A percentile compares a stretch with the other conserved stretches of the same genome.
Conservation (phyloP, 1,284 basidiomycete species). For the Coriolopsis trogii region DNA sequence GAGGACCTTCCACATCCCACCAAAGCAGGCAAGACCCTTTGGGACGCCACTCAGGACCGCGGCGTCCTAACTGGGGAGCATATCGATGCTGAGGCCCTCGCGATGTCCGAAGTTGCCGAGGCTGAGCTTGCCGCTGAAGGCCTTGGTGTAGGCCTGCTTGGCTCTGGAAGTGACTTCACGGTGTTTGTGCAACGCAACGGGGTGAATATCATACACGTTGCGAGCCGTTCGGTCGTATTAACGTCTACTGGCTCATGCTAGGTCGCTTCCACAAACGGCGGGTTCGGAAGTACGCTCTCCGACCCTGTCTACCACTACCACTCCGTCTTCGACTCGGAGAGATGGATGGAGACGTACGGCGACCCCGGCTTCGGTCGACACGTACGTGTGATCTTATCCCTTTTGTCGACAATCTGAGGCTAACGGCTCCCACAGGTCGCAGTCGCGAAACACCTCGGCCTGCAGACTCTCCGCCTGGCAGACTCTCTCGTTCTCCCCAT, state of each 20-base stretch:
- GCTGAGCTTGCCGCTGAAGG: conserved; percentile 28
- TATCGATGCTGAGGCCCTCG: conserved; percentile 31
- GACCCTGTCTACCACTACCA: conserved; percentile 79
- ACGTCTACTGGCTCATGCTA: conserved; percentile 21
- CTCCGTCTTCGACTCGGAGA: conserved; percentile 74
- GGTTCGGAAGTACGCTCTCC: conserved; percentile 47
- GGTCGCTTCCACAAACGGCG: conserved; percentile 53
- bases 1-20: conserved; percentile 70
- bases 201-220: conserved; percentile 31
- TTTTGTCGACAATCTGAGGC: not conserved
- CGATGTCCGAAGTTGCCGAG: conserved; percentile 28
- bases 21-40: conserved; percentile 52
- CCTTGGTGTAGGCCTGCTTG: conserved; percentile 43
- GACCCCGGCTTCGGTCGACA: conserved; percentile 77
- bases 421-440: conserved; percentile 49
- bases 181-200: conserved; percentile 70
- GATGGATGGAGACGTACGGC: conserved; percentile 73
- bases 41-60: conserved; percentile 63
- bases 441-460: conserved; percentile 67
- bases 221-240: not conserved
- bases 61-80: conserved; percentile 51
- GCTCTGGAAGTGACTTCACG: conserved; percentile 74
- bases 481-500: conserved; percentile 66
- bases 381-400: conserved; percentile 36
- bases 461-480: conserved; percentile 63